Percentiles rank a stretch among this genome's conserved stretches.
Evolutionary conservation across 1,139 yeast genomes (phyloP).

Genomic region (Protomyces arabidopsidicola): DNA sequence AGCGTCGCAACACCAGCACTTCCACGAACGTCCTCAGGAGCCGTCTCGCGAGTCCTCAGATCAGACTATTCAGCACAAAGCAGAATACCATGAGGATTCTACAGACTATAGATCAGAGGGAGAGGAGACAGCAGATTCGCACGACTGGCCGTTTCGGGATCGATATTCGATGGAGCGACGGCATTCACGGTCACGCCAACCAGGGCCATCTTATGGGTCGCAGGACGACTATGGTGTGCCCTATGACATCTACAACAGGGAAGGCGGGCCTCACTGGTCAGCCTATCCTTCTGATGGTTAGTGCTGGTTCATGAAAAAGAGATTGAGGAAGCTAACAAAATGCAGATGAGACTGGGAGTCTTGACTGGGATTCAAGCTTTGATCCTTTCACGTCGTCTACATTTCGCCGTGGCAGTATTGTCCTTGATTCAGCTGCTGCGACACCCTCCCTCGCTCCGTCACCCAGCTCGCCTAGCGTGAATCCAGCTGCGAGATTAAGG

Average conservation of each 20-base stretch:
- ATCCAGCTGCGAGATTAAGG: conserved; percentile 7
- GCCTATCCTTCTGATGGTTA: not conserved
- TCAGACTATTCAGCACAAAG: not conserved
- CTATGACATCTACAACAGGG: not conserved
- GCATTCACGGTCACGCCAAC: not conserved
- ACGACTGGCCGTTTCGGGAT: not conserved
- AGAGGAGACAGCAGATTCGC: not conserved
- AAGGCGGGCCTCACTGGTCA: not conserved
- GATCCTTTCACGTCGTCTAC: conserved; percentile 17
- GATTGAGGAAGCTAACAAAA: not conserved
- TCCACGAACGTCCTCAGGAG: not conserved
- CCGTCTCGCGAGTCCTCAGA: not conserved
- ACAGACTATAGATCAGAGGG: not conserved
- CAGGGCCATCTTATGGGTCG: not conserved
- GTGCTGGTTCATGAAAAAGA: not conserved
- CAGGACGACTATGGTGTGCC: not conserved
- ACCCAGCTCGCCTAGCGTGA: conserved; percentile 10
- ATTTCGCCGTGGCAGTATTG: conserved; percentile 24
- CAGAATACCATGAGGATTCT: not conserved
- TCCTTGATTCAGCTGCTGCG: conserved; percentile 24
- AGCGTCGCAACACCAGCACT: not conserved
- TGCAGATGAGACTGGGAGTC: conserved; percentile 12
- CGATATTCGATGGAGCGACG: not conserved
- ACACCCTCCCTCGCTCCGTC: conserved; percentile 13
- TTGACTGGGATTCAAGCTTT: conserved; percentile 23